phyloP scores from a whole-genome alignment of 1,284 basidiomycete genomes.

The Omphalotus olearius region DNA sequence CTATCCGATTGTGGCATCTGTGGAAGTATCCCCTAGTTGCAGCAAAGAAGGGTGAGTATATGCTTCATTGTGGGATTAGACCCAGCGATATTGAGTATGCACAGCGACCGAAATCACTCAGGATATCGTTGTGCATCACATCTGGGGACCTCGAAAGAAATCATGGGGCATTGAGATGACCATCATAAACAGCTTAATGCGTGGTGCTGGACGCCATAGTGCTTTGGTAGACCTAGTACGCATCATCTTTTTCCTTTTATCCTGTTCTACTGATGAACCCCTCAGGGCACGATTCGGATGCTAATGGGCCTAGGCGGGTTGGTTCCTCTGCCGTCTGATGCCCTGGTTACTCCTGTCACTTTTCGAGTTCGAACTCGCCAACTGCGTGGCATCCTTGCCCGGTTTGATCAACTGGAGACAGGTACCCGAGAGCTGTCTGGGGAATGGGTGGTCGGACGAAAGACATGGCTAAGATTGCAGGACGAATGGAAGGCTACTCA shows the following conservation, averaged over 20 bases:
- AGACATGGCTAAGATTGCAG: conserved; percentile 87
- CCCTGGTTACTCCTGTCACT: conserved; percentile 92
- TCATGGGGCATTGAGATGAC: conserved; percentile 92
- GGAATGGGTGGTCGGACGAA: conserved; percentile 95
- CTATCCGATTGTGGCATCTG: conserved; percentile 59
- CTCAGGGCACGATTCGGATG: conserved; percentile 68
- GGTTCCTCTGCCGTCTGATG: conserved; percentile 89
- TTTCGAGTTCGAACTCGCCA: conserved; percentile 77
- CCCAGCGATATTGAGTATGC: not conserved
- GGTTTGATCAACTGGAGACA: conserved; percentile 70
- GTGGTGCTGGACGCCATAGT: conserved; percentile 81
- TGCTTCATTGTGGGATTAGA: not conserved
- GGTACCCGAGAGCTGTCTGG: conserved; percentile 82
- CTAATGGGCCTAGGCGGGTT: conserved; percentile 81
- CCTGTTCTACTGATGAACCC: conserved; percentile 8
- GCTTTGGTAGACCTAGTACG: conserved; percentile 82
- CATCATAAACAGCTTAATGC: conserved; percentile 77
- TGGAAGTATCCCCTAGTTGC: conserved; percentile 67
- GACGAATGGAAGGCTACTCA: conserved; percentile 68
- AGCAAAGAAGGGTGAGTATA: conserved; percentile 56
- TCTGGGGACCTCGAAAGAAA: conserved; percentile 80
- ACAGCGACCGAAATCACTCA: conserved; percentile 64
- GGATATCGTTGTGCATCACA: conserved; percentile 67
- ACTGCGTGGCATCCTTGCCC: conserved; percentile 74
- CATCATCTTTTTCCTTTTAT: conserved; percentile 13